Evolutionary conservation across 371 early-diverging fungal species (phyloP), one percentile per base, ranked within the genome.

Genomic region (Rhizopus stolonifer): DNA sequence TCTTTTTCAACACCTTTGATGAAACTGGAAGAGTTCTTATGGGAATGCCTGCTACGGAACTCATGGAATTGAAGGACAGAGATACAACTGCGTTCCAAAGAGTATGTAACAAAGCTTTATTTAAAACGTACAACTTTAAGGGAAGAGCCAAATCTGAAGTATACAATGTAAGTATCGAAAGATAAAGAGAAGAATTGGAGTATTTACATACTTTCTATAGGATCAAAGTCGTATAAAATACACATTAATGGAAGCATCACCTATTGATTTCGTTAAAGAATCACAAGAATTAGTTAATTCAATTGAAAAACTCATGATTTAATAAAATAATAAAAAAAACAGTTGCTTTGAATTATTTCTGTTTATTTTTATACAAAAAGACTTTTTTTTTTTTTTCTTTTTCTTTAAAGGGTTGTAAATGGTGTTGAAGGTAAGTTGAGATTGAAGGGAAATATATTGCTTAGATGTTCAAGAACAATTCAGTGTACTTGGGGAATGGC

Each of bases 401-500:
- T 36, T 36, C 14, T 34, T 36, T 36, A 11, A n/a, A 5, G 14
- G 36, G 36, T 36, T 14, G 36, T 36, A 15, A n/a, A 14, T 14
- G 36, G n/a, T n/a, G n/a, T n/a, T 36, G 36, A n/a, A 15, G 11
- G n/a, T 14, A 14, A n/a, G 36, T 11, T 36, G 36, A 0, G 36
- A 36, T 7, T 1, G 36, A 14, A 14, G 4, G 3, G 14, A 36
- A 15, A 36, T 36, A 0, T 5, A 14, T n/a, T n/a, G 15, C 36
- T 66, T 77, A 84, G 47, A 85, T 71, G 60, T 83, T 84, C 70
- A 95, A 91, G 59, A 97, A 80, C 32, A 97, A 82, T 78, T 97
- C 96, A 46, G 89, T 85, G 87, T 95, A 96, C 80, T 92, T 95
- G 79, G 98, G 98, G 77, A 91, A 82, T 34, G 95, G 93, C 92